These are phyloP conservation scores for Strobilomyces echinocephalus DNA, from an alignment of 768 basidiomycete species.

Conservation along the genomic window DNA sequence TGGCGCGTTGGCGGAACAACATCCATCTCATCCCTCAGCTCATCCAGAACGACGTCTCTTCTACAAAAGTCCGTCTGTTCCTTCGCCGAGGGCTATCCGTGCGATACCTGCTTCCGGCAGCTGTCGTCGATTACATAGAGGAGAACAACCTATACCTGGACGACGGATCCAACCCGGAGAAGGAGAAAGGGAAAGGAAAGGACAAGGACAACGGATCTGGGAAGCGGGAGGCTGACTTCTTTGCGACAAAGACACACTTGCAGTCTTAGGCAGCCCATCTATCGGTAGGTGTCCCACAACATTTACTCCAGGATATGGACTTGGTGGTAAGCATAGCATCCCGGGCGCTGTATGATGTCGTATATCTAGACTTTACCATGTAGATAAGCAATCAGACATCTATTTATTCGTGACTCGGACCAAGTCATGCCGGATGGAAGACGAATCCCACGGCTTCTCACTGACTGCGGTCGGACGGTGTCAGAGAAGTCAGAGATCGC, in stretches of 20 bases:
- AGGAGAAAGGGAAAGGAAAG: conserved; percentile 38
- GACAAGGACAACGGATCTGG: conserved; percentile 28
- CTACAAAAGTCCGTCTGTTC: conserved; percentile 85
- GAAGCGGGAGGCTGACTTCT: conserved; percentile 26
- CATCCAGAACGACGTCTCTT: conserved; percentile 96
- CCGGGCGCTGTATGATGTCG: neutral
- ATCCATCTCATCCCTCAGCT: conserved; percentile 90
- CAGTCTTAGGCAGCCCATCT: conserved; percentile 2
- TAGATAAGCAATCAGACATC: neutral
- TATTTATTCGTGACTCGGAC: no score
- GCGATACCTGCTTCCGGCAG: conserved; percentile 85
- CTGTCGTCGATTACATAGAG: conserved; percentile 94
- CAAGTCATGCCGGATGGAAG: no score
- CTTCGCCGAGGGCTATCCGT: conserved; percentile 75
- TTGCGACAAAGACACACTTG: conserved; percentile 7
- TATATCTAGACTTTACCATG: neutral
- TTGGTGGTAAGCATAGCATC: neutral
- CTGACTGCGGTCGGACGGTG: neutral
- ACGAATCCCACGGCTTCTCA: neutral
- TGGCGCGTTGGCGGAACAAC: conserved; percentile 75
- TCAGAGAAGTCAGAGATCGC: neutral
- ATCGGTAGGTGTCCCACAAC: neutral
- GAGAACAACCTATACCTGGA: conserved; percentile 73
- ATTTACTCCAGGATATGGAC: neutral
- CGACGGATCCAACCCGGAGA: conserved; percentile 38